Evolutionary conservation across 768 basidiomycete species (phyloP).

Genomic region (Leucosporidium creatinivorum): DNA sequence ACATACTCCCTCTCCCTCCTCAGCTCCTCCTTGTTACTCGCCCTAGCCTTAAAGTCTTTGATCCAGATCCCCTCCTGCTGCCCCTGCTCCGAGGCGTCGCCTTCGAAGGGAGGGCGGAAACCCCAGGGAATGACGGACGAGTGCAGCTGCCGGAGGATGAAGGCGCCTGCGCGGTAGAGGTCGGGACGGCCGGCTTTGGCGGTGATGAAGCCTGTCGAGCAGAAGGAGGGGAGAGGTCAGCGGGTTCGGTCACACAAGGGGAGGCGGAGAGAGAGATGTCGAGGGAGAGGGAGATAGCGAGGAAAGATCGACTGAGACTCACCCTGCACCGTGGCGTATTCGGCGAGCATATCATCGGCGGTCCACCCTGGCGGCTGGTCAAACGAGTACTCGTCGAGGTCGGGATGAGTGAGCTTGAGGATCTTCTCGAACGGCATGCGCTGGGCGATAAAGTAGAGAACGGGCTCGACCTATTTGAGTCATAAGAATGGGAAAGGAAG

Average conservation of each 20-base stretch:
- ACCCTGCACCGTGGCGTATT: constrained; percentile 67
- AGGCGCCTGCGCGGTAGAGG: constrained; percentile 66
- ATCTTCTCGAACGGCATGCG: constrained; percentile 71
- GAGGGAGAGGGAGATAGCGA: background rate
- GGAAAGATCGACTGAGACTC: constrained; percentile 44
- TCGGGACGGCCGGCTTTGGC: constrained; percentile 87
- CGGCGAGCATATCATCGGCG: constrained; percentile 72
- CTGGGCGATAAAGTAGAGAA: constrained; percentile 61
- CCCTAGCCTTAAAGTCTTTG: constrained; percentile 8
- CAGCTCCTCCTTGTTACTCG: background rate
- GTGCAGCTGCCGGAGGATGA: constrained; percentile 35
- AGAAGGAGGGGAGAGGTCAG: background rate
- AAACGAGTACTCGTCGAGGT: constrained; percentile 40
- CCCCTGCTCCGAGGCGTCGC: constrained; percentile 4
- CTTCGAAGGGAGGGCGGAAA: constrained; percentile 21
- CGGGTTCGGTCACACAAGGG: constrained; percentile 24
- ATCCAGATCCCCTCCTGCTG: constrained; percentile 28
- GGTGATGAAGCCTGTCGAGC: constrained; percentile 48
- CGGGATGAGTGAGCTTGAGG: constrained; percentile 48
- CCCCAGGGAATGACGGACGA: constrained; percentile 26
- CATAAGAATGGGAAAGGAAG: constrained; percentile 40
- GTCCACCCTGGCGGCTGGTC: constrained; percentile 77
- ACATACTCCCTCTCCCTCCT: background rate
- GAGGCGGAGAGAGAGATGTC: background rate
- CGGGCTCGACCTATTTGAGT: constrained; percentile 77